Conservation (phyloP, 495 filamentous ascomycete species). For the Hyaloscypha finlandica region DNA sequence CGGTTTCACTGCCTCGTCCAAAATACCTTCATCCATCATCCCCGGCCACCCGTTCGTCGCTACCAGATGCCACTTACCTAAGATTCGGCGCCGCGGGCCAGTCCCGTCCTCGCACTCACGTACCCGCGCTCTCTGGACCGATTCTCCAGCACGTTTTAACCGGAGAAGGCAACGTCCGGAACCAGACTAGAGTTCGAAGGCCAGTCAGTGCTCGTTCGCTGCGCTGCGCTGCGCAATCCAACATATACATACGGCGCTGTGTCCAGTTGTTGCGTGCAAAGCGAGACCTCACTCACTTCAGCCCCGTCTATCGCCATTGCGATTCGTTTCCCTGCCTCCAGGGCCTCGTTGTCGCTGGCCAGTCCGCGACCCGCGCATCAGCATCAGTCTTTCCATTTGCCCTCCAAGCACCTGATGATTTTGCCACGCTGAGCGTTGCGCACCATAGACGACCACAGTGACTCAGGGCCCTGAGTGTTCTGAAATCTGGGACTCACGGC, state of each 20-base stretch:
- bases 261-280: neutral
- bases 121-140: neutral
- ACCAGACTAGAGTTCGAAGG: neutral
- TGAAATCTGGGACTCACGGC: neutral
- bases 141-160: neutral
- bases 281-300: neutral
- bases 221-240: neutral
- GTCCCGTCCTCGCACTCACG: neutral
- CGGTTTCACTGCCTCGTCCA: constrained; percentile 3
- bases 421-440: constrained; percentile 18
- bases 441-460: constrained; percentile 2
- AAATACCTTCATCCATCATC: neutral
- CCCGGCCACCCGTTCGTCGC: neutral
- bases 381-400: neutral
- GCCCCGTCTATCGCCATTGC: neutral
- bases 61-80: constrained; percentile 2
- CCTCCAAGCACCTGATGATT: neutral
- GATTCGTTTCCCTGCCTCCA: neutral
- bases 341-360: neutral
- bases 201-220: neutral
- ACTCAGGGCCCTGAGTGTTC: constrained; percentile 4
- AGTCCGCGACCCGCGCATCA: constrained; percentile 2
- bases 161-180: neutral
- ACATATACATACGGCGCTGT: neutral
- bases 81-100: neutral